Evolutionary conservation across 768 basidiomycete genomes (phyloP).

Genomic region (Hirschioporus abietinus): DNA sequence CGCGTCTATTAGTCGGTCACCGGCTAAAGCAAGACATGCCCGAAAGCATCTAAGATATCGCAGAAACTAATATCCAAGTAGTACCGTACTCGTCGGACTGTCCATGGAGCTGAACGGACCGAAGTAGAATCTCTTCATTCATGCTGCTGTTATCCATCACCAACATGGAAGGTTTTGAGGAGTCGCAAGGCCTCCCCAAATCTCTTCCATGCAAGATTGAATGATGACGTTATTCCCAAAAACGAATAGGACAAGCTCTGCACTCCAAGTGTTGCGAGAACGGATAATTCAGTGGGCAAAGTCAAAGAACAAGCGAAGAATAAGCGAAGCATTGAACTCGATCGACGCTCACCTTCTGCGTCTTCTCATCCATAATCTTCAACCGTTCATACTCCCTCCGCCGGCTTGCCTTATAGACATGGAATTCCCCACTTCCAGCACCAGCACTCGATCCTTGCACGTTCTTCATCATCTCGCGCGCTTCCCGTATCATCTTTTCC

Average conservation of each 20-base stretch:
- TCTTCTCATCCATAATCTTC: slow-evolving; percentile 81
- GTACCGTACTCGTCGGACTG: too few relatives aligned
- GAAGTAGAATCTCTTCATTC: too few relatives aligned
- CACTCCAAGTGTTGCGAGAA: neutral
- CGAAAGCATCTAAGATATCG: too few relatives aligned
- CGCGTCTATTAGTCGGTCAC: too few relatives aligned
- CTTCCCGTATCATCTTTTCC: slow-evolving; percentile 73
- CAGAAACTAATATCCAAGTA: too few relatives aligned
- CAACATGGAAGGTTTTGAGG: too few relatives aligned
- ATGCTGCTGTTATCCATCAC: too few relatives aligned
- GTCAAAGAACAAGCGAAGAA: neutral
- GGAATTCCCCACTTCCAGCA: slow-evolving; percentile 96
- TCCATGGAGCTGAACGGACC: too few relatives aligned
- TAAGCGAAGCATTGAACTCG: neutral
- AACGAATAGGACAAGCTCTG: neutral
- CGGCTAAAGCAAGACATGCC: too few relatives aligned
- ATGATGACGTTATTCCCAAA: neutral
- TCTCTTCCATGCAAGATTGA: neutral
- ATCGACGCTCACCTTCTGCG: slow-evolving; percentile 55
- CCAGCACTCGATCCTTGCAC: slow-evolving; percentile 97
- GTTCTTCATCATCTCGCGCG: slow-evolving; percentile 98
- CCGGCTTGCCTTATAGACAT: slow-evolving; percentile 95
- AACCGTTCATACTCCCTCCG: slow-evolving; percentile 93
- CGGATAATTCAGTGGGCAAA: neutral
- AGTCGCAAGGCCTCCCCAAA: too few relatives aligned